Evolutionary conservation across 2,329 filamentous ascomycete species (phyloP), one percentile per base, ranked within the genome.

Genomic region (Fusarium sp.): DNA sequence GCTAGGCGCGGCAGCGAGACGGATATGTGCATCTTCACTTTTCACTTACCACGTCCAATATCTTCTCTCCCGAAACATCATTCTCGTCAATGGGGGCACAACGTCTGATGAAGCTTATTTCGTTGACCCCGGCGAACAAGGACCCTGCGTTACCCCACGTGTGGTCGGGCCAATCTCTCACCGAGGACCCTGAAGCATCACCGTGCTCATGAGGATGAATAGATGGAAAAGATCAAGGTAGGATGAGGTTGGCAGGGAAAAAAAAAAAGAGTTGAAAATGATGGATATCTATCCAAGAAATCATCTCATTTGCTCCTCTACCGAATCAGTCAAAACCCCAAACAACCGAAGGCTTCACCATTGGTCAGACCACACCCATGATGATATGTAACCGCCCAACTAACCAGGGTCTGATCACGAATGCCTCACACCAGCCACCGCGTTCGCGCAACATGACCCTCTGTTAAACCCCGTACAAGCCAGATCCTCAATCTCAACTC

Each of bases 341-440:
- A 32, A 41, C 61, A 45, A 57, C 61, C 25, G 62, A 50, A 56
- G 56, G 25, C 39, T 64, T 39, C 57, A 62, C 56, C 20, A 68
- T 68, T 50, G 64, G 66, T 64, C 60, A 71, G 58, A 37, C 66
- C 69, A 65, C 69, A 65, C 69, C 67, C 72, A 73, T 76, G 67
- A 74, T 70, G 23, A 35, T 71, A 65, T 64, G 32, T 71, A 66
- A 62, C 72, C 60, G 64, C 72, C 58, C 73, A 48, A 60, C 66
- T 58, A 73, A 70, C 75, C 75, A 74, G 75, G 75, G 68, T 72
- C 60, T 62, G 43, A 71, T 75, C 74, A 68, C 64, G 65, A 74
- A 39, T 65, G 59, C 57, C 63, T 66, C 54, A 64, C 68, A 50
- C 63, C 45, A 66, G 60, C 68, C 60, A 58, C 68, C 67, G 59